Percentiles rank a stretch among this genome's conserved stretches.
Evolutionary conservation across 345 rosid genomes (phyloP).

Genomic region (Passiflora organensis): DNA sequence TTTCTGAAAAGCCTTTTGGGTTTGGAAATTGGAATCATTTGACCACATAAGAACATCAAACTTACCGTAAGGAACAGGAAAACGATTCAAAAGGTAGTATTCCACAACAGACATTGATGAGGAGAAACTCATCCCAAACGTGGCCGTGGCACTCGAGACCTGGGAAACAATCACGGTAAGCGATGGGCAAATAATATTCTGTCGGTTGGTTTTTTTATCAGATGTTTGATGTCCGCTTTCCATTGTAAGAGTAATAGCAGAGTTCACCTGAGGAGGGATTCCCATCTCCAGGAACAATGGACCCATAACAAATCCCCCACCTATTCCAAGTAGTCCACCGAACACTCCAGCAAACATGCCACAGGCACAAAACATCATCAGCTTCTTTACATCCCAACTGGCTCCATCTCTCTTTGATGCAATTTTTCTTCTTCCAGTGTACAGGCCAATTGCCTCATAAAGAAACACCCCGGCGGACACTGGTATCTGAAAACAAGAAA

Average conservation of each 20-base stretch:
- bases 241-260: not conserved
- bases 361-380: constrained; percentile 1
- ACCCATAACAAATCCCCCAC: constrained; percentile 9
- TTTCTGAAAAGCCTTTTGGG: too few species aligned
- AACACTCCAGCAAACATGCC: constrained; percentile 3
- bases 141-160: constrained; percentile 4
- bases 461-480: not conserved
- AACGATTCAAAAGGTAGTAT: constrained; percentile 5
- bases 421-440: not conserved
- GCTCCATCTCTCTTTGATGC: not conserved
- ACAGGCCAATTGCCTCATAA: constrained; percentile 4
- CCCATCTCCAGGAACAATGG: constrained; percentile 5
- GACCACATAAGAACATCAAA: too few species aligned
- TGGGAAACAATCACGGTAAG: not conserved
- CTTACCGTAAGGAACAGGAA: constrained; percentile 9
- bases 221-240: not conserved
- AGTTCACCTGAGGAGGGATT: constrained; percentile 8
- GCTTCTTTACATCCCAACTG: not conserved
- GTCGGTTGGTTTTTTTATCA: too few species aligned
- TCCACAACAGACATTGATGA: constrained; percentile 9
- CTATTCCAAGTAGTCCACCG: constrained; percentile 4
- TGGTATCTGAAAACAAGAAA: constrained; percentile 1
- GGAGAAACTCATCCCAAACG: constrained; percentile 6
- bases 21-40: too few species aligned
- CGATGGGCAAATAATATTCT: too few species aligned